Evolutionary conservation across 352 stramenopile species (phyloP).

Genomic region (Pythium coloratum): DNA sequence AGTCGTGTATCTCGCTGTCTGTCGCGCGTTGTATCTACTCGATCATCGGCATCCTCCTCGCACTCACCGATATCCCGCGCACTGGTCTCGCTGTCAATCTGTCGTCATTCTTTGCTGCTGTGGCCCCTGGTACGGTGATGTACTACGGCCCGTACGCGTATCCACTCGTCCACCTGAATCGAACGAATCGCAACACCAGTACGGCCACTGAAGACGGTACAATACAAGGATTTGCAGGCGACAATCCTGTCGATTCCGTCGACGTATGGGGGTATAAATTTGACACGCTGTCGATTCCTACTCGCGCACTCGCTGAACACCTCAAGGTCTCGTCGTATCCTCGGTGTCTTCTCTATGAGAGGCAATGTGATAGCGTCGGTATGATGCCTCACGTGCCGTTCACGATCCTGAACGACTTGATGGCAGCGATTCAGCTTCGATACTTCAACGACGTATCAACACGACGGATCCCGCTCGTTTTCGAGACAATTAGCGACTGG

Average conservation of each 20-base stretch:
- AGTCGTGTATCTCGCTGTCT: slow-evolving; percentile 5
- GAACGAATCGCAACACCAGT: slow-evolving; percentile 4
- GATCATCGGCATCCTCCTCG: slow-evolving; percentile 5
- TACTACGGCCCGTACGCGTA: slow-evolving; percentile 55
- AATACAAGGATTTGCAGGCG: background rate
- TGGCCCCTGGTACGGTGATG: slow-evolving; percentile 31
- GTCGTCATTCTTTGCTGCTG: slow-evolving; percentile 27
- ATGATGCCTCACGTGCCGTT: slow-evolving; percentile 34
- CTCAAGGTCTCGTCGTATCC: slow-evolving; percentile 25
- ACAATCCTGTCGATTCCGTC: background rate
- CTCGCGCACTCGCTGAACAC: slow-evolving; percentile 13
- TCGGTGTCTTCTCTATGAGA: slow-evolving; percentile 32
- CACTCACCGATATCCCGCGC: slow-evolving; percentile 24
- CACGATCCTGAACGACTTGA: slow-evolving; percentile 38
- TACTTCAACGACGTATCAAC: slow-evolving; percentile 4
- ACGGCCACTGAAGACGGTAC: background rate
- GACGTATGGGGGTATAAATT: slow-evolving; percentile 28
- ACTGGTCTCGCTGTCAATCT: slow-evolving; percentile 40
- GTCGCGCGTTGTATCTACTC: slow-evolving; percentile 2
- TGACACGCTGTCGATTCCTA: slow-evolving; percentile 22
- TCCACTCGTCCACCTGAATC: slow-evolving; percentile 35
- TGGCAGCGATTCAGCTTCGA: slow-evolving; percentile 12
- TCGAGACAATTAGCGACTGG: slow-evolving; percentile 30
- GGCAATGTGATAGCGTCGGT: slow-evolving; percentile 1
- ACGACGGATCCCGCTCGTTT: slow-evolving; percentile 9